Conservation (phyloP, 1,284 basidiomycete genomes). For the Ganoderma lingzhi region DNA sequence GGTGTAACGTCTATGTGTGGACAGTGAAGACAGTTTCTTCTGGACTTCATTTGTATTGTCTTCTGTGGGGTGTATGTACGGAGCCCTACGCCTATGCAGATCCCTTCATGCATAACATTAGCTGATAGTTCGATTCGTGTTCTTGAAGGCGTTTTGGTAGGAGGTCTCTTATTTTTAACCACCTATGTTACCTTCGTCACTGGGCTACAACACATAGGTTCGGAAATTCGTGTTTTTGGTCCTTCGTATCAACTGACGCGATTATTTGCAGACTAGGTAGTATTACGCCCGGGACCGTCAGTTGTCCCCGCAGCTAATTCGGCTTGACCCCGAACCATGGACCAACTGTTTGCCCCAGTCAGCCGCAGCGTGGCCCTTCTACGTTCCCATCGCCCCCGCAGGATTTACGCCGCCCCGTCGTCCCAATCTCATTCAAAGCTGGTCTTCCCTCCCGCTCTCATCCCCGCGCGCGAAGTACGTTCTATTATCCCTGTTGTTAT, state of each 20-base stretch:
- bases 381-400: background rate
- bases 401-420: background rate
- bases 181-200: background rate
- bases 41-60: background rate
- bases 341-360: background rate
- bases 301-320: background rate
- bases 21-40: background rate
- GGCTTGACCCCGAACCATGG: background rate
- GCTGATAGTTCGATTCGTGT: background rate
- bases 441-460: background rate
- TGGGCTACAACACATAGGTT: background rate
- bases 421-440: background rate
- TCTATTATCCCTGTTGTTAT: background rate
- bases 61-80: constrained; percentile 1
- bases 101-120: background rate
- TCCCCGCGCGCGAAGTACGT: background rate
- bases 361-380: background rate
- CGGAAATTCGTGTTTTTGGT: background rate
- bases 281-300: background rate
- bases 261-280: background rate
- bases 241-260: background rate
- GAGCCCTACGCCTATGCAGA: constrained; percentile 3
- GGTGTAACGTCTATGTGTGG: background rate
- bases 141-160: background rate
- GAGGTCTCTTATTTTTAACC: background rate